A percentile compares a stretch with the other conserved stretches of the same genome.
Conservation (phyloP, 2,329 filamentous ascomycete genomes). For the Calonectria hawksworthii region DNA sequence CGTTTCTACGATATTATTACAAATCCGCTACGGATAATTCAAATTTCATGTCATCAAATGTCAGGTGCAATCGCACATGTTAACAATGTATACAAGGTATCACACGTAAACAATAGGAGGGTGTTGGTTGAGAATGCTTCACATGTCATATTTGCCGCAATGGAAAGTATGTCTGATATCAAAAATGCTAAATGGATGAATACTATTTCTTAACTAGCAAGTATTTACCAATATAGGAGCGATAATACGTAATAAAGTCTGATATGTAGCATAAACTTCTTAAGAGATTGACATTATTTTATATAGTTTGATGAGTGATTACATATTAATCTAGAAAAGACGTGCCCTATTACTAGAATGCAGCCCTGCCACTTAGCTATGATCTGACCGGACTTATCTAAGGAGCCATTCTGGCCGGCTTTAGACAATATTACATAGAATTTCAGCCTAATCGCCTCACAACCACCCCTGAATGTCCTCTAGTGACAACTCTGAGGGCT, state of each 20-base stretch:
- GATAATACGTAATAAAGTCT: not conserved
- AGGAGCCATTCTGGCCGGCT: not conserved
- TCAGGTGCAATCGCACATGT: not conserved
- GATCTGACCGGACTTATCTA: not conserved
- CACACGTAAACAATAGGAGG: too few relatives aligned
- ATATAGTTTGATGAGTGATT: not conserved
- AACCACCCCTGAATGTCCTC: too few relatives aligned
- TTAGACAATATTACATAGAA: not conserved
- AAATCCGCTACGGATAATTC: not conserved
- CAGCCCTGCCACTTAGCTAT: not conserved
- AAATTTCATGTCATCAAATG: not conserved
- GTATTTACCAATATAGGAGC: not conserved
- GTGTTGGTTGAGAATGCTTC: not conserved
- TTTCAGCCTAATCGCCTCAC: not conserved
- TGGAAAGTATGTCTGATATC: too few relatives aligned
- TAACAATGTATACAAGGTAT: not conserved
- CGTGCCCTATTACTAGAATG: too few relatives aligned
- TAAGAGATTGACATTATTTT: not conserved
- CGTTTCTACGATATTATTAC: not conserved
- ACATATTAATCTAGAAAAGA: not conserved
- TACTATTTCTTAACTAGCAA: not conserved
- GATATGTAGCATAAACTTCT: not conserved
- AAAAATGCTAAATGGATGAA: too few relatives aligned
- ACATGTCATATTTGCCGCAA: too few relatives aligned
- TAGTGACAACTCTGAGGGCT: not conserved